Evolutionary conservation across 192 early-diverging fungal species (phyloP).

Genomic region (Linnemannia hyalina): DNA sequence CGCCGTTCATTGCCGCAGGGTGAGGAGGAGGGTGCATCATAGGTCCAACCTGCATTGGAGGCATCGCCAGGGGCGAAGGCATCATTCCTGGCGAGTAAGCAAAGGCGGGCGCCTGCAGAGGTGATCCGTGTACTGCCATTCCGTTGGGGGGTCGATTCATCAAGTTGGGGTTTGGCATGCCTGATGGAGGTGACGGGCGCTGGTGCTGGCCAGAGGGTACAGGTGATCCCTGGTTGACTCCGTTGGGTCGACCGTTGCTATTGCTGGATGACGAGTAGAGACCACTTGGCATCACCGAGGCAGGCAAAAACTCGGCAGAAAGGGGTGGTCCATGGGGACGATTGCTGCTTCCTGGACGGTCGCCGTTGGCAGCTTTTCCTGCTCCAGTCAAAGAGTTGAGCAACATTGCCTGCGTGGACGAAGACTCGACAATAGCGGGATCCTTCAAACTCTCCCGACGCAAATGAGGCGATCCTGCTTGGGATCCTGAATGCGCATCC

Average conservation of each 20-base stretch:
- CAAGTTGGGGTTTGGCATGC: slow-evolving; percentile 15
- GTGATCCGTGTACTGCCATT: slow-evolving; percentile 25
- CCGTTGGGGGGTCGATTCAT: slow-evolving; percentile 32
- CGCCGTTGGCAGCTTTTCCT: background rate
- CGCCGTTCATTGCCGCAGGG: slow-evolving; percentile 10
- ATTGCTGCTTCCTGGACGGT: background rate
- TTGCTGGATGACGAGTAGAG: slow-evolving; percentile 25
- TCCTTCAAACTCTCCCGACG: slow-evolving; percentile 1
- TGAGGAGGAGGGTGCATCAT: slow-evolving; percentile 34
- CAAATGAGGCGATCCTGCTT: slow-evolving; percentile 4
- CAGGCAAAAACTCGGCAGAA: slow-evolving; percentile 48
- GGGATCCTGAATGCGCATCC: background rate
- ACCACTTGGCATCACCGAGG: slow-evolving; percentile 51
- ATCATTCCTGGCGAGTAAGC: slow-evolving; percentile 54
- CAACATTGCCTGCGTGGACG: slow-evolving; percentile 17
- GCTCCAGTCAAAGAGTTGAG: slow-evolving; percentile 33
- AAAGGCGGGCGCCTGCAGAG: slow-evolving; percentile 34
- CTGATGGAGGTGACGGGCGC: slow-evolving; percentile 12
- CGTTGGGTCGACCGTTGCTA: slow-evolving; percentile 14
- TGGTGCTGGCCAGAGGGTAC: slow-evolving; percentile 6
- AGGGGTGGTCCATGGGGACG: slow-evolving; percentile 30
- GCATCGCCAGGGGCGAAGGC: slow-evolving; percentile 37
- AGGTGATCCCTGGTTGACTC: background rate
- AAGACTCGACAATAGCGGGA: background rate
- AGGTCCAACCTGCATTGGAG: slow-evolving; percentile 19